Base-by-base conservation (phyloP, 768 basidiomycete genomes). In the Cyathus striatus region DNA sequence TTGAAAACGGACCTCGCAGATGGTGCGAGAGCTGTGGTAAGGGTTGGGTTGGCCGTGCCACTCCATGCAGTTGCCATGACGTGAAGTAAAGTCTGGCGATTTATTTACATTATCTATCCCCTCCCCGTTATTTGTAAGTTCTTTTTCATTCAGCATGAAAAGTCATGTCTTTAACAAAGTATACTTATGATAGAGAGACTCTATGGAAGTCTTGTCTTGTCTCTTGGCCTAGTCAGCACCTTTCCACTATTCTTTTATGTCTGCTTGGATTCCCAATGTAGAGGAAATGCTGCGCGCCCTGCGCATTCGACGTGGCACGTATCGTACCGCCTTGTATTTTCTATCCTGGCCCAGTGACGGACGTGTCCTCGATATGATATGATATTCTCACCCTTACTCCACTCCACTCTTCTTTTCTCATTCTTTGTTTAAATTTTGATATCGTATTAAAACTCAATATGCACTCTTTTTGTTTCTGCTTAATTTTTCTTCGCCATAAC, bases 21-120 rank as follows among this genome's bases (percentile, higher is more conserved):
- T 86, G 88, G 84, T 90, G 88, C 46, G 81, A 88, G 36, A 61
- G 62, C 32, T 90, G 87, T 54, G 87, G 86, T 46, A 83, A 81
- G 52, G 75, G 85, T 30, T 78, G 70, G 66, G 60, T 83, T 48
- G 83, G 81, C 43, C 61, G 70, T 30, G 65, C 64, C 49, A 56
- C 61, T 39, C 65, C 73, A 21, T 90, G 83, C 61, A 70, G 71
- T 44, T 89, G 86, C 61, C 64, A 68, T 50, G 78, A 83, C 45
- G 65, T 82, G 63, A 83, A 83, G 69, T 86, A n/a, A 75, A 65
- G 49, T 36, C 1, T 22, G 37, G 37, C 23, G 22, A 42, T 42
- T n/a, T 23, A 25, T 23, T 42, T 42, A 30, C 49, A 25, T 42
- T 49, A 43, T 21, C 48, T 40, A 40, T 40, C 18, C 42, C 38